Percentiles rank a stretch among this genome's conserved stretches.
Evolutionary conservation across 306 rosid species (phyloP).

Genomic region (Casuarina cunninghamiana): DNA sequence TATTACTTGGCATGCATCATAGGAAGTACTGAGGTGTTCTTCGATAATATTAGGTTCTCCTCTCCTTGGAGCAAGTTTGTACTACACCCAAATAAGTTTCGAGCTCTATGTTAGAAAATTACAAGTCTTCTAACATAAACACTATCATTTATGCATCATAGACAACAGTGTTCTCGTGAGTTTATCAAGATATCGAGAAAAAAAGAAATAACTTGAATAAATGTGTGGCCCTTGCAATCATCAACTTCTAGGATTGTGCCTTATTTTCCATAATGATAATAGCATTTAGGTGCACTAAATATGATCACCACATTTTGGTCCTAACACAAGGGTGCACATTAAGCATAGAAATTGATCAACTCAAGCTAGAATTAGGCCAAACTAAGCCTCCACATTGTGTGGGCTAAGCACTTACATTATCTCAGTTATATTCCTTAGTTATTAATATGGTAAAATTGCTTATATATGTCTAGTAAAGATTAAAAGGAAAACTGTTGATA

Average conservation of each 20-base stretch:
- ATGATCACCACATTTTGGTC: conserved; percentile 97
- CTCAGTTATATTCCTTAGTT: conserved; percentile 95
- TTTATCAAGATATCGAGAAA: neutral
- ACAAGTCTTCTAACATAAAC: no score
- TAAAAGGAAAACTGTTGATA: conserved; percentile 1
- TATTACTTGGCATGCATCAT: conserved; percentile 37
- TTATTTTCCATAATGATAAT: conserved; percentile 83
- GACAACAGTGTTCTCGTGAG: neutral
- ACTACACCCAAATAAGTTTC: conserved; percentile 48
- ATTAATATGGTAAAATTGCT: conserved; percentile 93
- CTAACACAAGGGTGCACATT: conserved; percentile 36
- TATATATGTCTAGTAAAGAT: conserved; percentile 73
- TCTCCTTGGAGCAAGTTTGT: conserved; percentile 98
- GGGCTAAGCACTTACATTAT: conserved; percentile 57
- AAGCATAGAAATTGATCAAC: conserved; percentile 11
- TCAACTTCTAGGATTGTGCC: conserved; percentile 94
- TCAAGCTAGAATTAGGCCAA: neutral
- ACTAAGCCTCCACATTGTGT: neutral
- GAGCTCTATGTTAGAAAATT: no score
- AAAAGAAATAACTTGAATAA: conserved; percentile 65
- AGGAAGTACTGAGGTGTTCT: conserved; percentile 96
- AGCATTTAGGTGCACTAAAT: conserved; percentile 92
- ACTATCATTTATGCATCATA: neutral
- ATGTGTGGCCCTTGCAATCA: conserved; percentile 88
- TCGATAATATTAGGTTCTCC: conserved; percentile 96